Evolutionary conservation across 148 eudicot species (phyloP).

Genomic region (Rhododendron ovatum): DNA sequence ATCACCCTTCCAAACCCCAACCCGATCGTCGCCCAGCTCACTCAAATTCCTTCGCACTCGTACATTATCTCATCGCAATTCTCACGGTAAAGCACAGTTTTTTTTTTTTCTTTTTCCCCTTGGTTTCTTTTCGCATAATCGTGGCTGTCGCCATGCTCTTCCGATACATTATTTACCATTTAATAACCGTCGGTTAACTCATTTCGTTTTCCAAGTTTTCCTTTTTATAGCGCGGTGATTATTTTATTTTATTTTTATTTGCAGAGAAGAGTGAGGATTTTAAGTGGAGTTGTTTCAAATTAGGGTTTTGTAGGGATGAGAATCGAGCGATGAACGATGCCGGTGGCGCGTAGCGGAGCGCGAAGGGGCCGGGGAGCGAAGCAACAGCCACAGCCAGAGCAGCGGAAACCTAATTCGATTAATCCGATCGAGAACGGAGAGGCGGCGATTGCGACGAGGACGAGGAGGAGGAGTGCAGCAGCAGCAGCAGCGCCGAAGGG

Average conservation of each 20-base stretch:
- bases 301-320: slow-evolving; percentile 21
- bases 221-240: not conserved
- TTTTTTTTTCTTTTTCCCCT: not conserved
- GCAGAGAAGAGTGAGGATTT: slow-evolving; percentile 11
- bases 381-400: slow-evolving; percentile 23
- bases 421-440: slow-evolving; percentile 19
- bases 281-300: not conserved
- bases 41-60: not conserved
- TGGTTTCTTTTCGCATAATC: not conserved
- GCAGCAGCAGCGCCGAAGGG: slow-evolving; percentile 29
- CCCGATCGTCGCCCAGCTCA: not conserved
- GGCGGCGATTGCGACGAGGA: slow-evolving; percentile 47
- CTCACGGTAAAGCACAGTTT: not conserved
- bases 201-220: not conserved
- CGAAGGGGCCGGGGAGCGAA: slow-evolving; percentile 61
- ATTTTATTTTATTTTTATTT: not conserved
- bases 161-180: not conserved
- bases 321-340: slow-evolving; percentile 60
- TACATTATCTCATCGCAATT: not conserved
- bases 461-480: slow-evolving; percentile 46
- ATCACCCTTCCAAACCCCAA: not conserved
- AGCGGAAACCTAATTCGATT: slow-evolving; percentile 28
- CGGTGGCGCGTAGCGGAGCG: slow-evolving; percentile 52
- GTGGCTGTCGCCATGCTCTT: not conserved
- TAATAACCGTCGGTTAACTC: not conserved